phyloP scores from a whole-genome alignment of 257 asterid genomes.

The Lycium barbarum region DNA sequence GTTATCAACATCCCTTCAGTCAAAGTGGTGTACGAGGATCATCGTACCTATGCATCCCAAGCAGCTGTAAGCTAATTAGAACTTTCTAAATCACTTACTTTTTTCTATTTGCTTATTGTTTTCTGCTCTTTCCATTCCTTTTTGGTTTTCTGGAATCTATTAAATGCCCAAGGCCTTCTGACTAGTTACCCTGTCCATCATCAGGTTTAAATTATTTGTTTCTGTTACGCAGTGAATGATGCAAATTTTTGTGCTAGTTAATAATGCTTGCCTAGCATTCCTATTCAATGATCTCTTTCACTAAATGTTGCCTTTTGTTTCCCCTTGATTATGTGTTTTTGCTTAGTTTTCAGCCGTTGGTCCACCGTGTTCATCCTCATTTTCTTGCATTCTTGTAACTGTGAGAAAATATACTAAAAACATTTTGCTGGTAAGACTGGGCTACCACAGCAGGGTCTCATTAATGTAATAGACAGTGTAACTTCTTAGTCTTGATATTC shows the following conservation, averaged over 20 bases:
- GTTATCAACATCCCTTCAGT: constrained; percentile 67
- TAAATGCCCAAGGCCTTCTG: constrained; percentile 18
- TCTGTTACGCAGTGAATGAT: background rate
- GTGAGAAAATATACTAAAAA: background rate
- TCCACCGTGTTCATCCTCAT: constrained; percentile 2
- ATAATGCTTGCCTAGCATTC: background rate
- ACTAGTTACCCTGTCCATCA: background rate
- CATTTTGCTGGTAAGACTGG: background rate
- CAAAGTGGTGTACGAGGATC: constrained; percentile 84
- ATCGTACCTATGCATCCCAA: constrained; percentile 90
- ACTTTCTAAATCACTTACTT: constrained; percentile 14
- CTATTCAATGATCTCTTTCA: background rate
- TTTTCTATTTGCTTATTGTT: background rate
- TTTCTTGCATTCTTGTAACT: constrained; percentile 1
- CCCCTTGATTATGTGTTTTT: background rate
- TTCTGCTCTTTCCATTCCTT: background rate
- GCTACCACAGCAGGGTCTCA: background rate
- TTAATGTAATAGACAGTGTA: constrained; percentile 13
- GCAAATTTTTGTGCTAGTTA: background rate
- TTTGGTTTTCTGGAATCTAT: background rate
- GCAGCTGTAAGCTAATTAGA: constrained; percentile 71
- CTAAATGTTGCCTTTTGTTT: constrained; percentile 3
- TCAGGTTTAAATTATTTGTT: constrained; percentile 8
- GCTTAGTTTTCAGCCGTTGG: background rate
- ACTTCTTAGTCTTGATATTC: constrained; percentile 5